Evolutionary conservation across 257 asterid species (phyloP).

Genomic region (Craterostigma plantagineum): DNA sequence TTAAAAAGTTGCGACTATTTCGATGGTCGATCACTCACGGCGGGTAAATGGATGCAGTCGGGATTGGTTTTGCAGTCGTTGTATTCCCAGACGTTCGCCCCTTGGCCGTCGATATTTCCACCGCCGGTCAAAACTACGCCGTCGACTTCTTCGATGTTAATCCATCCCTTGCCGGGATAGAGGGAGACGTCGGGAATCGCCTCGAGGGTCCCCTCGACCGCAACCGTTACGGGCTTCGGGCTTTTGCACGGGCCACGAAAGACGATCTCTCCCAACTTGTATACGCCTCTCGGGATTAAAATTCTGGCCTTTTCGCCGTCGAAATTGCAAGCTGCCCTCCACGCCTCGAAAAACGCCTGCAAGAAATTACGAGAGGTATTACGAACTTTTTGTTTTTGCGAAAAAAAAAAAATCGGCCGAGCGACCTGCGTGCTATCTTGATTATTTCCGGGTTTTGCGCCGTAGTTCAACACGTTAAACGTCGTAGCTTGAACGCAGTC

Average conservation of each 20-base stretch:
- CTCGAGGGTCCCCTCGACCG: slow-evolving; percentile 26
- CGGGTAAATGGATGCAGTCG: slow-evolving; percentile 27
- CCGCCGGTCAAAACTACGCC: slow-evolving; percentile 37
- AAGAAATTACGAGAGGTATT: background rate
- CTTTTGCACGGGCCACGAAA: slow-evolving; percentile 53
- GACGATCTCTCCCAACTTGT: slow-evolving; percentile 15
- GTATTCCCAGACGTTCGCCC: slow-evolving; percentile 28
- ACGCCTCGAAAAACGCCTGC: slow-evolving; percentile 39
- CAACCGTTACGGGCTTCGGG: slow-evolving; percentile 16
- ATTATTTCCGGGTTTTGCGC: slow-evolving; percentile 29
- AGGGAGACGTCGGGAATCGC: slow-evolving; percentile 31
- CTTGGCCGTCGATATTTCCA: slow-evolving; percentile 41
- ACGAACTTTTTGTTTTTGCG: no score
- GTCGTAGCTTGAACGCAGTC: slow-evolving; percentile 2
- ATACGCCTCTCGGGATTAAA: slow-evolving; percentile 32
- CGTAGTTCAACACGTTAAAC: slow-evolving; percentile 28
- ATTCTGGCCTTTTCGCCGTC: slow-evolving; percentile 16
- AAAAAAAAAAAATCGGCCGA: no score
- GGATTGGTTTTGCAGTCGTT: slow-evolving; percentile 35
- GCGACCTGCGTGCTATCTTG: slow-evolving; percentile 27
- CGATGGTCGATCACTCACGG: slow-evolving; percentile 18
- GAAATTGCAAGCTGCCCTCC: slow-evolving; percentile 41
- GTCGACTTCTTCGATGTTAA: slow-evolving; percentile 16
- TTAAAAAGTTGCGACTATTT: no score
- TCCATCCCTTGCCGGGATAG: slow-evolving; percentile 35